Evolutionary conservation across 179 eudicot species (phyloP).

Genomic region (Amaranthus tricolor): DNA sequence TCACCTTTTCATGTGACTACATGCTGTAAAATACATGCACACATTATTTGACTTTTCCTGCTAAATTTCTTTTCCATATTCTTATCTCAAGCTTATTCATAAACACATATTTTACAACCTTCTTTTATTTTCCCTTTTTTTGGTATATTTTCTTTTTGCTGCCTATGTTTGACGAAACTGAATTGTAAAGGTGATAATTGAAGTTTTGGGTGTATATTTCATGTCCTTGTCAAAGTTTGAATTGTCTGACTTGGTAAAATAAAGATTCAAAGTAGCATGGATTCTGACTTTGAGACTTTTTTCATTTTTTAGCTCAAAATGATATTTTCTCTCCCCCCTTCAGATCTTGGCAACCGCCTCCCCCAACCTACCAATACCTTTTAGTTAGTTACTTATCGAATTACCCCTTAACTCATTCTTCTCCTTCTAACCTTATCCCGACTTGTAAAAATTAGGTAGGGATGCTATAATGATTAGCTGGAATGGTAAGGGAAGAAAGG

Average conservation of each 20-base stretch:
- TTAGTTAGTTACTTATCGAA: not conserved
- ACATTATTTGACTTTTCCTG: not conserved
- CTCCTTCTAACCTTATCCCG: not conserved
- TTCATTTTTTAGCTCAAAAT: not conserved
- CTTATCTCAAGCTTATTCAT: not conserved
- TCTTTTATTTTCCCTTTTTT: not conserved
- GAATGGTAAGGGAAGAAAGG: not conserved
- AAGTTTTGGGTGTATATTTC: not conserved
- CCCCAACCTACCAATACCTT: not conserved
- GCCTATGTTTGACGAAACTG: not conserved
- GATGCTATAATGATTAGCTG: not conserved
- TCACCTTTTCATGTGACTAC: not conserved
- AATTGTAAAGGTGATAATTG: too few relatives aligned
- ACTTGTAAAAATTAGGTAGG: not conserved
- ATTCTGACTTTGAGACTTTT: not conserved
- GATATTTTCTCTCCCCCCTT: not conserved
- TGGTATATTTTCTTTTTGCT: not conserved
- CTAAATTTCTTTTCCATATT: not conserved
- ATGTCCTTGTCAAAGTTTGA: not conserved
- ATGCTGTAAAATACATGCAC: not conserved
- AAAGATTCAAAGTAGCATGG: not conserved
- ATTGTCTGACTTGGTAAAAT: not conserved
- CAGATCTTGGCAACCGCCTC: not conserved
- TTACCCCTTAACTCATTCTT: not conserved
- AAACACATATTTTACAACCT: not conserved